Evolutionary conservation across 177 flowering plant species (phyloP), one percentile per base, ranked within the genome.

Genomic region (Vitis hybrid): DNA sequence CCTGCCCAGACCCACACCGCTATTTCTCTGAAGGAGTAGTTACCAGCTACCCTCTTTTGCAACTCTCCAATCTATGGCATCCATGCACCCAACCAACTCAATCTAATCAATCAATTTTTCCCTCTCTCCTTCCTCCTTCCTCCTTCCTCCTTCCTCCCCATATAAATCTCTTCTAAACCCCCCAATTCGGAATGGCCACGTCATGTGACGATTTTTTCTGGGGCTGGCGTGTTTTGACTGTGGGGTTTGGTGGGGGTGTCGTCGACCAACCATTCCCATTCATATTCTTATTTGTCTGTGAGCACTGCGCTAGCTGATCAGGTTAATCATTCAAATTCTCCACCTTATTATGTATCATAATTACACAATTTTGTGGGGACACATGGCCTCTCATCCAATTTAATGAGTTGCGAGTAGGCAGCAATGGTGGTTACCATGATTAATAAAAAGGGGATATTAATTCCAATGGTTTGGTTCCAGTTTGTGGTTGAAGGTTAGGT

Each of bases 401-500:
- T 60, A 13, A 15, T 30, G 32, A 13, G 12, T 4, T 30, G n/a
- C 18, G 34, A 3, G 4, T 60, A 15, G 13, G 32, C 13, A 11
- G 48, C 14, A 48, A 5, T 11, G 64, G 64, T 30, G 50, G 34
- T 10, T 39, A 30, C 14, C 0, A 59, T 58, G 15, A 60, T 12
- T 23, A 60, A 34, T 2, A 32, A 69, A 50, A 7, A 11, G 48
- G 19, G 21, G 45, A 45, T 5, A 52, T 65, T 62, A 68, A 62
- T 21, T 8, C 51, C 32, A 30, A 54, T 51, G 70, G 55, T 18
- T 21, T 19, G 57, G 62, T 52, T 65, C 64, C 71, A n/a, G 55
- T 68, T 73, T 70, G 34, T 58, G 66, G 88, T 77, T 85, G 79
- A 76, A 51, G 61, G 84, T 81, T 85, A 80, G 88, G 82, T 82